Evolutionary conservation across 2,329 filamentous ascomycete genomes (phyloP), one percentile per base, ranked within the genome.

Genomic region (Alternaria tenuissima): DNA sequence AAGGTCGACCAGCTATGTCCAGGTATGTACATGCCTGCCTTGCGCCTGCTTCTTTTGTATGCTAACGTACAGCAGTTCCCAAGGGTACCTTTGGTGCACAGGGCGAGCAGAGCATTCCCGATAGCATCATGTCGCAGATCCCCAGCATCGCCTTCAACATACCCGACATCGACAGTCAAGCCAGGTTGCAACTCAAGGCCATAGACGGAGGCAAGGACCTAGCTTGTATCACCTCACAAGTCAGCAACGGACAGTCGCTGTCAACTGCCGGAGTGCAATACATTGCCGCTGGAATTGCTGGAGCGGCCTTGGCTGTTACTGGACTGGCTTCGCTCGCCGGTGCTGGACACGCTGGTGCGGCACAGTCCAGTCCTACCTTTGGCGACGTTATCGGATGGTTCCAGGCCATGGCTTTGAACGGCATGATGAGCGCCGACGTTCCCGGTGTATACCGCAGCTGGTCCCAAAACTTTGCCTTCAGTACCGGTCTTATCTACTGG

Each of bases 351-450:
- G 78, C 79, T 18, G 81, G 80, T 46, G 83, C 82, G 18, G 84
- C 88, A 2, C 85, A 90, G 11, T 83, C 89, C 41, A 95, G 92
- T 69, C 95, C 95, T 26, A 92, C 90, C 54, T 97, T 98, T 76
- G 85, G 85, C 44, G 92, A 97, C 73, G 89, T 96, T 48, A 86
- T 97, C 67, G 89, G 90, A 63, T 96, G 92, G 87, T 97, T 98
- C 79, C 94, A 98, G 80, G 90, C 91, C 51, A 91, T 98, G 84
- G 93, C 95, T 28, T 91, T 95, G 83, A 97, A 95, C 79, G 94
- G 95, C 66, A 98, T 98, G 95, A 85, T 97, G 77, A 96, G 92
- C 61, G 94, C 96, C 70, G 87, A 89, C 70, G 93, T 97, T 68
- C 95, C 95, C 4, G 84, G 88, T 36, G 88, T 98, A 38, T 98